Conservation (phyloP, 495 filamentous ascomycete species). For the Parmelia sp. region DNA sequence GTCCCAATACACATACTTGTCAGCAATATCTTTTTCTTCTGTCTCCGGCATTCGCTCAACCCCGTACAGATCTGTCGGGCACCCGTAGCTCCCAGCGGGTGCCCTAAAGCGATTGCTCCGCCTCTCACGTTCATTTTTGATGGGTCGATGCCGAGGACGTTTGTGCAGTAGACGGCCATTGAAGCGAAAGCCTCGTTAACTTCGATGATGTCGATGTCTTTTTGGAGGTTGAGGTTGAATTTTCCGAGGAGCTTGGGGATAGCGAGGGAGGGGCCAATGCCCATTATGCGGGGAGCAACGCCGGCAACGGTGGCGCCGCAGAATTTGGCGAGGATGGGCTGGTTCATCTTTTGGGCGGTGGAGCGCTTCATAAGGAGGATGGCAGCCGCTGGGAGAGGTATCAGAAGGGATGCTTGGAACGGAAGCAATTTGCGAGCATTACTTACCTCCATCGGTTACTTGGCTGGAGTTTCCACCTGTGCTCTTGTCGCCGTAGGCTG, state of each 20-base stretch:
- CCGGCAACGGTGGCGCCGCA: conserved; percentile 86
- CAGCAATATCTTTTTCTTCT: conserved; percentile 75
- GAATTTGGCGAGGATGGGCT: conserved; percentile 93
- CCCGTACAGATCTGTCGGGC: conserved; percentile 76
- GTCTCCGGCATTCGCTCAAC: conserved; percentile 70
- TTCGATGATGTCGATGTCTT: conserved; percentile 83
- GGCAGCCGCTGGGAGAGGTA: conserved; percentile 55
- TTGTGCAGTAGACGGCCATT: conserved; percentile 91
- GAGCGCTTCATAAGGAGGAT: conserved; percentile 91
- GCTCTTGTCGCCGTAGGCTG: conserved; percentile 75
- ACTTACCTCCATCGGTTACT: conserved; percentile 78
- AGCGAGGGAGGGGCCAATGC: conserved; percentile 87
- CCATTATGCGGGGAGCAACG: conserved; percentile 89
- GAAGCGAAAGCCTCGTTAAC: conserved; percentile 96
- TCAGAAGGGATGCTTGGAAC: background rate
- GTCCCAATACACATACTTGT: conserved; percentile 87
- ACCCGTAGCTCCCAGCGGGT: conserved; percentile 77
- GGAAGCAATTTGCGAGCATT: background rate
- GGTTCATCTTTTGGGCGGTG: conserved; percentile 75
- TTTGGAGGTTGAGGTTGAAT: conserved; percentile 64
- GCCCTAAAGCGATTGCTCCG: conserved; percentile 73
- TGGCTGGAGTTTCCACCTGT: conserved; percentile 96
- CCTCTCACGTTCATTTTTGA: conserved; percentile 86
- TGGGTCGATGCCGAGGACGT: conserved; percentile 68
- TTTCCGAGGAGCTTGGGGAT: conserved; percentile 89